phyloP scores from a whole-genome alignment of 176 grass and related monocot genomes.

The Musa schizocarpa region DNA sequence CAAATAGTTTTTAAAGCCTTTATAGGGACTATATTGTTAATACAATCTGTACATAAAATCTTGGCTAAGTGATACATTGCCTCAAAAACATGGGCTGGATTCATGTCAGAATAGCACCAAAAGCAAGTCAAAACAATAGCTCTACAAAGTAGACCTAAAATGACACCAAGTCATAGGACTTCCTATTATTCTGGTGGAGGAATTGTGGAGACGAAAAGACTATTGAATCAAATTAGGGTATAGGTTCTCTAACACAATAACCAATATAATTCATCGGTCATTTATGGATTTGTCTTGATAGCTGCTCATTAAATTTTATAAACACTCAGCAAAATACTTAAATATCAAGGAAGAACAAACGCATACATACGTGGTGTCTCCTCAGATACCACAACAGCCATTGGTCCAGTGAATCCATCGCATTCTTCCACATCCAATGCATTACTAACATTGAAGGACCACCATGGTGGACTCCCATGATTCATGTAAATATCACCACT shows the following conservation, averaged over 20 bases:
- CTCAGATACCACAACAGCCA: conserved; percentile 85
- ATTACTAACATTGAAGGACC: conserved; percentile 71
- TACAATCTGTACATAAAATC: too few species aligned
- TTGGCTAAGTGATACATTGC: not conserved
- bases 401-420: conserved; percentile 65
- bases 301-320: not conserved
- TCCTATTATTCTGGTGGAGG: not conserved
- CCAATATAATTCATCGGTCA: not conserved
- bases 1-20: too few species aligned
- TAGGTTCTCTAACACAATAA: not conserved
- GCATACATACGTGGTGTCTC: conserved; percentile 89
- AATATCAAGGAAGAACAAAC: not conserved
- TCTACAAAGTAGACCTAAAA: not conserved
- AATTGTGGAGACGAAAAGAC: not conserved
- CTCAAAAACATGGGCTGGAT: not conserved
- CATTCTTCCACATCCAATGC: conserved; percentile 52
- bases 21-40: too few species aligned
- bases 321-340: not conserved
- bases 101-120: not conserved
- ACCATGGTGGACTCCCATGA: conserved; percentile 69
- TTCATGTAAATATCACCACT: conserved; percentile 67
- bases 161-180: not conserved
- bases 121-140: not conserved
- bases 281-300: not conserved
- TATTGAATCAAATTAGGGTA: not conserved